A percentile compares a stretch with the other conserved stretches of the same genome.
These are phyloP conservation scores for Penicillium paradoxum DNA, from an alignment of 495 filamentous ascomycete species.

Conservation along the genomic window DNA sequence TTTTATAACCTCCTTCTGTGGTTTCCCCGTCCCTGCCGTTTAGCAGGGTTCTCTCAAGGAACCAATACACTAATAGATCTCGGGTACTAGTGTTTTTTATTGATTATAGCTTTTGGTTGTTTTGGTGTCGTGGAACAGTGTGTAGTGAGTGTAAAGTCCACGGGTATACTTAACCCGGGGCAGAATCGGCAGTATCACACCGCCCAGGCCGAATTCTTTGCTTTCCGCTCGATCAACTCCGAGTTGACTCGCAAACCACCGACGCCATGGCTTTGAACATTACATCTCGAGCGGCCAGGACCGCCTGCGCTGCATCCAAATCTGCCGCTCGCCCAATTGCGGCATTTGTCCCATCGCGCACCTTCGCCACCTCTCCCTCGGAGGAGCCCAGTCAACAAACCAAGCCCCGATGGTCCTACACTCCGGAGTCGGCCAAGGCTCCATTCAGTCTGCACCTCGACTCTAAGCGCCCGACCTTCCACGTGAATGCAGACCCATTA, in stretches of 20 bases:
- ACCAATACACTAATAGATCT: no score
- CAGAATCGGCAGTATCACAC: slow-evolving; percentile 25
- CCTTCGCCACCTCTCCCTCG: slow-evolving; percentile 21
- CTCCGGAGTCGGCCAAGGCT: slow-evolving; percentile 70
- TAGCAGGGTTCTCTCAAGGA: no score
- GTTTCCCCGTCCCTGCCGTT: no score
- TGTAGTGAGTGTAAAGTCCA: background rate
- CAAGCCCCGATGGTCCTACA: slow-evolving; percentile 75
- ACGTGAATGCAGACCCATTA: slow-evolving; percentile 68
- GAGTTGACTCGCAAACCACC: slow-evolving; percentile 14
- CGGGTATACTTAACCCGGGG: background rate
- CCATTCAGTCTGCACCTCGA: slow-evolving; percentile 54
- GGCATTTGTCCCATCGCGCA: slow-evolving; percentile 19
- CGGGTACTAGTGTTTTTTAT: no score
- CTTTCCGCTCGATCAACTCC: slow-evolving; percentile 19
- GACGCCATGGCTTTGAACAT: slow-evolving; percentile 36
- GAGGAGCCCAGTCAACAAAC: slow-evolving; percentile 32
- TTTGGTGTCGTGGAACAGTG: no score
- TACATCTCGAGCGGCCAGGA: slow-evolving; percentile 32
- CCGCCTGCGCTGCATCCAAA: slow-evolving; percentile 31
- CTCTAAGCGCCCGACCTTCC: slow-evolving; percentile 48
- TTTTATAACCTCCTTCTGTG: no score
- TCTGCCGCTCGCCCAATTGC: slow-evolving; percentile 13
- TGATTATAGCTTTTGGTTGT: no score
- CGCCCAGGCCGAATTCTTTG: slow-evolving; percentile 29